Conservation (phyloP, 768 basidiomycete genomes). For the Antrodiella citrinella region DNA sequence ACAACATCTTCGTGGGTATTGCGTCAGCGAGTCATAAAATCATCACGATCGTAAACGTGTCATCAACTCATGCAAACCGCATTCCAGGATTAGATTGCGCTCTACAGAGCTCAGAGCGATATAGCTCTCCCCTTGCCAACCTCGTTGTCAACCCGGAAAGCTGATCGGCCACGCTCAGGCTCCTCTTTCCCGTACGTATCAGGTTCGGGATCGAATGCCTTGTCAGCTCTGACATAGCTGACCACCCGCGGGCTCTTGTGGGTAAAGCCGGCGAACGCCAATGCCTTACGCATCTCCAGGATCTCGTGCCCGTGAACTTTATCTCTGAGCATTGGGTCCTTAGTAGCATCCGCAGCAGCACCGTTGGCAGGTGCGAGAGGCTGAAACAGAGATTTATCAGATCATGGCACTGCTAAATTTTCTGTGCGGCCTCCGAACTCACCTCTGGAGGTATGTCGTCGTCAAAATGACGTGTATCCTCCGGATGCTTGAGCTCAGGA, state of each 20-base stretch:
- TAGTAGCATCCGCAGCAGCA: constrained; percentile 72
- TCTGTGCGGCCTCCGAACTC: constrained; percentile 14
- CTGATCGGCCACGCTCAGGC: constrained; percentile 56
- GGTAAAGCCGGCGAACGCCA: constrained; percentile 88
- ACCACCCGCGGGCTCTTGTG: constrained; percentile 82
- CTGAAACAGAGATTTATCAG: constrained; percentile 38
- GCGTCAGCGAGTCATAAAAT: not conserved
- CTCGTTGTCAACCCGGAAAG: constrained; percentile 52
- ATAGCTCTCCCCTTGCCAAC: constrained; percentile 73
- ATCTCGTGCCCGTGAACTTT: constrained; percentile 81
- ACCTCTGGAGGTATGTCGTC: constrained; percentile 91
- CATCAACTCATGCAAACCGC: constrained; percentile 12
- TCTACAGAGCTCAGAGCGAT: constrained; percentile 53
- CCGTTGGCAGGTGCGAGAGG: constrained; percentile 87
- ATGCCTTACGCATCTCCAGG: constrained; percentile 82
- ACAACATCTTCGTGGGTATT: not conserved
- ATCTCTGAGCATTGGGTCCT: constrained; percentile 83
- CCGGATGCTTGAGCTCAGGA: constrained; percentile 72
- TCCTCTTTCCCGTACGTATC: constrained; percentile 38
- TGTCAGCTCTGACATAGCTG: constrained; percentile 69
- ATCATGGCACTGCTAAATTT: not conserved
- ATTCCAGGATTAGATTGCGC: constrained; percentile 7
- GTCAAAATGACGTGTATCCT: constrained; percentile 94
- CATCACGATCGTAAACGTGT: not conserved
- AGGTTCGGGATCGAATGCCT: constrained; percentile 53